Conservation (phyloP, 768 basidiomycete species). For the Strobilomyces dryophilus region DNA sequence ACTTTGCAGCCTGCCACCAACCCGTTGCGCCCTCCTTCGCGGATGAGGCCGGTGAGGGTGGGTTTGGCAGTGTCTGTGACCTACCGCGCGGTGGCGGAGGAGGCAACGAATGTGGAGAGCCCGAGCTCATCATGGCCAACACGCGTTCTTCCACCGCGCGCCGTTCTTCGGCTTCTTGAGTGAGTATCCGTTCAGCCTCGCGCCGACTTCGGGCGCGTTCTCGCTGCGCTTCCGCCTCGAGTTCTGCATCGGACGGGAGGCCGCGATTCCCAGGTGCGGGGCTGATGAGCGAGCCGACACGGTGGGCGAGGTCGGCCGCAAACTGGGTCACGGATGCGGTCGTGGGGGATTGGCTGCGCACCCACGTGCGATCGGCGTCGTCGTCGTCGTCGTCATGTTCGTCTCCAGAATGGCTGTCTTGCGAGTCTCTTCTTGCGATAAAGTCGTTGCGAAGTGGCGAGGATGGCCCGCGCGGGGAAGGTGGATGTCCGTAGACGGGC, state of each 20-base stretch:
- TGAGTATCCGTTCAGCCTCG: constrained; percentile 77
- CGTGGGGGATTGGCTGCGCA: constrained; percentile 48
- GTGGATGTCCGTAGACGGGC: constrained; percentile 38
- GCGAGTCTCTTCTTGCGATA: constrained; percentile 45
- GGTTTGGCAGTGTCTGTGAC: constrained; percentile 49
- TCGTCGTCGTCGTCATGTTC: constrained; percentile 36
- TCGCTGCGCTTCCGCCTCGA: constrained; percentile 75
- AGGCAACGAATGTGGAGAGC: constrained; percentile 38
- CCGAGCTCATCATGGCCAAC: constrained; percentile 61
- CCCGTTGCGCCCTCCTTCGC: constrained; percentile 52
- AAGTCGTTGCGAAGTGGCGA: constrained; percentile 71
- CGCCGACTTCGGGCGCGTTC: constrained; percentile 72
- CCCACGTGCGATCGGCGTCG: constrained; percentile 25
- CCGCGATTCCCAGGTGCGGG: constrained; percentile 42
- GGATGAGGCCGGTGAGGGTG: constrained; percentile 61
- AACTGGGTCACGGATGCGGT: constrained; percentile 70
- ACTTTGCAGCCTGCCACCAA: constrained; percentile 79
- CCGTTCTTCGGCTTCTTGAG: constrained; percentile 65
- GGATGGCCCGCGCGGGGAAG: constrained; percentile 45
- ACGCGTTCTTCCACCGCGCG: constrained; percentile 69
- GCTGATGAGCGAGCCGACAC: constrained; percentile 64
- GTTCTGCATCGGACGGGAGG: constrained; percentile 67
- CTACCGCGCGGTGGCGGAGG: constrained; percentile 59
- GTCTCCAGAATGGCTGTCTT: constrained; percentile 43
- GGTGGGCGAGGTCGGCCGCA: constrained; percentile 70